These are phyloP conservation scores for Barbarea vulgaris DNA, from an alignment of 345 rosid species.

Conservation along the genomic window DNA sequence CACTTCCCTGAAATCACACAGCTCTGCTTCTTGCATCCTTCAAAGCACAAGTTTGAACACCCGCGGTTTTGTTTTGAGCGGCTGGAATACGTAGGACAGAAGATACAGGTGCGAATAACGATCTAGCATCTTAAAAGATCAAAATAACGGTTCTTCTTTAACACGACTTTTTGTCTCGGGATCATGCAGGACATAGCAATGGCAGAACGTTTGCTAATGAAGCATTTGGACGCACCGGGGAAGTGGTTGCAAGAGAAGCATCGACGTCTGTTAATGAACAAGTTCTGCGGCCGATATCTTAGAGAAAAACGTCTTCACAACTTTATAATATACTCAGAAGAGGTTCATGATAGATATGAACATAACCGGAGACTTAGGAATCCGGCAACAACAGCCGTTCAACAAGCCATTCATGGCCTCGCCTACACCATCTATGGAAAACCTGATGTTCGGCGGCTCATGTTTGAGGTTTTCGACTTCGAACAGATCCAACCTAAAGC, in stretches of 20 bases:
- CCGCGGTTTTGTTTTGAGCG: slow-evolving; percentile 92
- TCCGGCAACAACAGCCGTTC: slow-evolving; percentile 81
- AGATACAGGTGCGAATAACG: slow-evolving; percentile 68
- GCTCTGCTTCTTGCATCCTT: slow-evolving; percentile 98
- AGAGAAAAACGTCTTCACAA: slow-evolving; percentile 81
- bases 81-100: slow-evolving; percentile 88
- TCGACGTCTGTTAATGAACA: slow-evolving; percentile 87
- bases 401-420: slow-evolving; percentile 93
- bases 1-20: slow-evolving; percentile 36
- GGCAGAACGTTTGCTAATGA: slow-evolving; percentile 92
- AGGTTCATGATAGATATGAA: slow-evolving; percentile 77
- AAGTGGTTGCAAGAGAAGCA: slow-evolving; percentile 89
- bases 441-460: slow-evolving; percentile 86
- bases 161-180: neutral
- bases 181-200: slow-evolving; percentile 71
- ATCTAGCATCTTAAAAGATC: neutral
- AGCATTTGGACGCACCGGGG: slow-evolving; percentile 94
- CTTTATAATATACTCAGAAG: slow-evolving; percentile 59
- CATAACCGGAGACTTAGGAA: slow-evolving; percentile 78
- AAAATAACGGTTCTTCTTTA: neutral
- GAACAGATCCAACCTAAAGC: slow-evolving; percentile 92
- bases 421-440: slow-evolving; percentile 82
- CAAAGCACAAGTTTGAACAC: slow-evolving; percentile 88
- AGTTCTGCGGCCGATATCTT: slow-evolving; percentile 81
- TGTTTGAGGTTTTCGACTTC: slow-evolving; percentile 94